These are phyloP conservation scores for Moelleriella libera DNA, from an alignment of 2,329 filamentous ascomycete species.

Conservation along the genomic window DNA sequence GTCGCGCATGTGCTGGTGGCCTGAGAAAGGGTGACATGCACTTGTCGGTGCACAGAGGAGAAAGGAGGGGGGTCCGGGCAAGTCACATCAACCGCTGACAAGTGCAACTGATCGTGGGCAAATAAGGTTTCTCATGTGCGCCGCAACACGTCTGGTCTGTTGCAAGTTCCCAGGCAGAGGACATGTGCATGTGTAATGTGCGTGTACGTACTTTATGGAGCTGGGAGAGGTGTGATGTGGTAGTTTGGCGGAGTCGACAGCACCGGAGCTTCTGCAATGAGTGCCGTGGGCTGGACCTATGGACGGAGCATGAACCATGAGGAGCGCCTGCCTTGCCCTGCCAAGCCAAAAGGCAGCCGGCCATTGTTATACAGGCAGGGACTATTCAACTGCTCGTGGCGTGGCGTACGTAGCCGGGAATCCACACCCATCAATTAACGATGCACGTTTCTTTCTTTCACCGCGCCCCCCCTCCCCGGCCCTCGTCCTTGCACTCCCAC, in stretches of 20 bases:
- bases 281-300: not conserved
- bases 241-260: too few relatives aligned
- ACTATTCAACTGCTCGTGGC: not conserved
- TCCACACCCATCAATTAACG: not conserved
- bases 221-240: too few relatives aligned
- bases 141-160: not conserved
- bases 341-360: not conserved
- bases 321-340: not conserved
- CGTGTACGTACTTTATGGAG: too few relatives aligned
- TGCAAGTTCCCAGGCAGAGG: too few relatives aligned
- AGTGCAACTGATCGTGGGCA: not conserved
- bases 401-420: not conserved
- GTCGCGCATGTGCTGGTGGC: not conserved
- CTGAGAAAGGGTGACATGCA: not conserved
- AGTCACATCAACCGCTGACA: not conserved
- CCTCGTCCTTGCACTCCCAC: not conserved
- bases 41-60: too few relatives aligned
- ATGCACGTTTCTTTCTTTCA: not conserved
- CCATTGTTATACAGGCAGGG: not conserved
- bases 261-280: too few relatives aligned
- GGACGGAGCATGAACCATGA: not conserved
- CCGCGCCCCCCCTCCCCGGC: not conserved
- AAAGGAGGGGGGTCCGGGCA: not conserved
- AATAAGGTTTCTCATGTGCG: not conserved
- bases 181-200: too few relatives aligned